Percentiles rank a stretch among this genome's conserved stretches.
These are phyloP conservation scores for Huntiella omanensis DNA, from an alignment of 2,329 filamentous ascomycete genomes.

Conservation along the genomic window DNA sequence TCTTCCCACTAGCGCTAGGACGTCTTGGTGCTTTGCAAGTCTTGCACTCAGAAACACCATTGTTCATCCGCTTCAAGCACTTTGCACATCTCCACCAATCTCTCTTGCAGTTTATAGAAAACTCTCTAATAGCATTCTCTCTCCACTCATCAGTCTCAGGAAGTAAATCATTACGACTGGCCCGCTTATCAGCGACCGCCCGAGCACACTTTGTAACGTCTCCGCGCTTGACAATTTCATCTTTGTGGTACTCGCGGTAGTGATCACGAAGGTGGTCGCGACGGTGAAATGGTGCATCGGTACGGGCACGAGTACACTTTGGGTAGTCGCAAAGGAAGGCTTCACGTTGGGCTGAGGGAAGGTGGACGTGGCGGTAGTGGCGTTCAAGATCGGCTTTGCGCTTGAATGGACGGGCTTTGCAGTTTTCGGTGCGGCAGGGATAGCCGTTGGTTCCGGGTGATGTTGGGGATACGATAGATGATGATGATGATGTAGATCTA, in stretches of 20 bases:
- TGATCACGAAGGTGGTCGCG: slow-evolving; percentile 40
- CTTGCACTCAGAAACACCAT: slow-evolving; percentile 26
- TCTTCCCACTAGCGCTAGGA: slow-evolving; percentile 18
- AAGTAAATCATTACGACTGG: slow-evolving; percentile 8
- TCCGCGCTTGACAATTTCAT: slow-evolving; percentile 32
- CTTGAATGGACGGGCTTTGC: slow-evolving; percentile 27
- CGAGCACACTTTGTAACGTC: slow-evolving; percentile 8
- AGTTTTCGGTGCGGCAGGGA: slow-evolving; percentile 23
- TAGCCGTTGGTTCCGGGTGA: slow-evolving; percentile 6
- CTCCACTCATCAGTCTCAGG: slow-evolving; percentile 12
- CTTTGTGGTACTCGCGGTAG: slow-evolving; percentile 34
- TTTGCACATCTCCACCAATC: slow-evolving; percentile 36
- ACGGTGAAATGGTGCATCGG: slow-evolving; percentile 28
- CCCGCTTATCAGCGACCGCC: background rate
- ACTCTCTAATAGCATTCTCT: slow-evolving; percentile 16
- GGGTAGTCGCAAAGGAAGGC: slow-evolving; percentile 33
- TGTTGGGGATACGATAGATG: background rate
- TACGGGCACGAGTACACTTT: slow-evolving; percentile 24
- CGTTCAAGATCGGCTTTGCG: slow-evolving; percentile 35
- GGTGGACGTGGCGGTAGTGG: slow-evolving; percentile 32
- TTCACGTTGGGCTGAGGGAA: slow-evolving; percentile 22
- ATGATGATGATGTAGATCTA: background rate
- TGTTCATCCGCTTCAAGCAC: slow-evolving; percentile 28
- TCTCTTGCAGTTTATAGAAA: slow-evolving; percentile 21
- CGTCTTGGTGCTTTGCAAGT: slow-evolving; percentile 33